These are phyloP conservation scores for Spathaspora sp. DNA, from an alignment of 1,139 yeast genomes.

Conservation along the genomic window DNA sequence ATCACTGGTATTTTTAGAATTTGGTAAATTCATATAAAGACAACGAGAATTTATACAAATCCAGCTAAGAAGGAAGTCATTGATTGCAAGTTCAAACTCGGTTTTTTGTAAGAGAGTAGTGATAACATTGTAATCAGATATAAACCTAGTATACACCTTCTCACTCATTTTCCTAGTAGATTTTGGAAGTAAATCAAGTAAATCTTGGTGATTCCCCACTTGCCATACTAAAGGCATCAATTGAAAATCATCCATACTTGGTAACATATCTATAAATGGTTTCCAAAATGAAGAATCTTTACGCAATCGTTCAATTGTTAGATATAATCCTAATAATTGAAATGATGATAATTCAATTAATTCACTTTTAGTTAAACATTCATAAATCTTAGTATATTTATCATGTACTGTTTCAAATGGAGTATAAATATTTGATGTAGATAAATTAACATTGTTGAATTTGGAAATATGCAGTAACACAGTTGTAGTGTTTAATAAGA, in stretches of 20 bases:
- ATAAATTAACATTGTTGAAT: constrained; percentile 17
- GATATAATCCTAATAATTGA: constrained; percentile 48
- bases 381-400: constrained; percentile 33
- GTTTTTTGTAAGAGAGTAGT: neutral
- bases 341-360: constrained; percentile 41
- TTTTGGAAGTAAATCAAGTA: constrained; percentile 40
- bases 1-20: constrained; percentile 48
- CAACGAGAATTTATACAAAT: constrained; percentile 90
- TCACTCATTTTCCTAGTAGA: constrained; percentile 33
- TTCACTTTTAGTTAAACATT: constrained; percentile 25
- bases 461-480: constrained; percentile 41
- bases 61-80: constrained; percentile 67
- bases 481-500: constrained; percentile 61
- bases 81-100: constrained; percentile 10
- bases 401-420: constrained; percentile 17
- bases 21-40: constrained; percentile 69
- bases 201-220: constrained; percentile 19
- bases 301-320: constrained; percentile 47
- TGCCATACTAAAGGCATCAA: constrained; percentile 57
- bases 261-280: constrained; percentile 62
- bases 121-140: constrained; percentile 28
- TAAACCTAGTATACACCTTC: constrained; percentile 38
- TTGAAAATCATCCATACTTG: constrained; percentile 46
- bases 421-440: constrained; percentile 23
- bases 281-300: constrained; percentile 53